Conservation (phyloP, 176 grass and related monocot species). For the Musa schizocarpa region DNA sequence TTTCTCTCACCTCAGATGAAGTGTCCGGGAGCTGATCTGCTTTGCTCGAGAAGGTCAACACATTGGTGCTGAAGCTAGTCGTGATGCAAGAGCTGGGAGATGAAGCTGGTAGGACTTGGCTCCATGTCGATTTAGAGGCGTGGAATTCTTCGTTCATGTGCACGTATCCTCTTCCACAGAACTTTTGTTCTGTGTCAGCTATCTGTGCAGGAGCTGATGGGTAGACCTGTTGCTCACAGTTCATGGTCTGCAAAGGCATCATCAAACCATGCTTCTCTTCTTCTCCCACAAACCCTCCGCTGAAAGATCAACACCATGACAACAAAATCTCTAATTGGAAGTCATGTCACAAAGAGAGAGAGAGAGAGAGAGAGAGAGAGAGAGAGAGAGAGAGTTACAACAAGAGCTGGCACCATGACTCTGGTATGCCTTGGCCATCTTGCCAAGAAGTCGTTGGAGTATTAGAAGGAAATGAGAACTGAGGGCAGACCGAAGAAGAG, state of each 20-base stretch:
- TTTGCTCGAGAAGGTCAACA: slow-evolving; percentile 70
- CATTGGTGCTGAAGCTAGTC: slow-evolving; percentile 45
- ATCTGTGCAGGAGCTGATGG: slow-evolving; percentile 25
- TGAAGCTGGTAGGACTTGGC: slow-evolving; percentile 44
- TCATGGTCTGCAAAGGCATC: slow-evolving; percentile 20
- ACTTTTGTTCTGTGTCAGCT: slow-evolving; percentile 9
- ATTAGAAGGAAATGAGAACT: slow-evolving; percentile 12
- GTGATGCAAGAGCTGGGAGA: slow-evolving; percentile 76
- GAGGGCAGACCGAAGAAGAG: slow-evolving; percentile 38
- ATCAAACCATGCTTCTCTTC: slow-evolving; percentile 29
- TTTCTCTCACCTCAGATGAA: slow-evolving; percentile 61
- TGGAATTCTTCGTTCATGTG: slow-evolving; percentile 36
- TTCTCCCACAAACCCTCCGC: slow-evolving; percentile 37
- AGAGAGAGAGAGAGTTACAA: slow-evolving; percentile 41
- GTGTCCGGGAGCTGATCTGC: slow-evolving; percentile 47
- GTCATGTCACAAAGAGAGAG: no score
- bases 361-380: background rate
- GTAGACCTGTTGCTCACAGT: background rate
- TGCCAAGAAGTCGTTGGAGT: slow-evolving; percentile 14
- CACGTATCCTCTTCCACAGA: background rate
- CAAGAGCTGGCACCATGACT: slow-evolving; percentile 74
- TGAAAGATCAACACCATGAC: slow-evolving; percentile 4
- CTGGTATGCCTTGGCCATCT: slow-evolving; percentile 39
- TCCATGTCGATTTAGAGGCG: slow-evolving; percentile 46
- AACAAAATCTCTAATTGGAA: no score